Conservation (phyloP, 345 rosid genomes). For the Erodium maritimum region DNA sequence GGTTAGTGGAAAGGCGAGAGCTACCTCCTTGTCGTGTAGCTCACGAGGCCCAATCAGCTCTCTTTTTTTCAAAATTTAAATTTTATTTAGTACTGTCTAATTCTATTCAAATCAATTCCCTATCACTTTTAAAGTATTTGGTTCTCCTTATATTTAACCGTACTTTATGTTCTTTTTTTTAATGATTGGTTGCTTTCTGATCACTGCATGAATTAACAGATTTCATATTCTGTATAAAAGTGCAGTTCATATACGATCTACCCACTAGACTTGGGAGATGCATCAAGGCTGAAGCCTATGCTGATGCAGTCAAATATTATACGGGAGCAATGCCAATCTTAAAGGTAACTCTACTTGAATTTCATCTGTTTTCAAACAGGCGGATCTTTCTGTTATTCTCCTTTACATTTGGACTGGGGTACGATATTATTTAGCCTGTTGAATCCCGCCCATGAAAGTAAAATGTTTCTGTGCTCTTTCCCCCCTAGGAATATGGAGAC, state of each 20-base stretch:
- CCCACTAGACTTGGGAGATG: slow-evolving; percentile 92
- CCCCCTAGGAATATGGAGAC: slow-evolving; percentile 78
- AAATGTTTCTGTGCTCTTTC: slow-evolving; percentile 7
- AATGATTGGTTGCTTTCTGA: slow-evolving; percentile 9
- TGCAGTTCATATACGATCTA: slow-evolving; percentile 97
- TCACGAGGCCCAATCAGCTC: no score
- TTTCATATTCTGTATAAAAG: slow-evolving; percentile 41
- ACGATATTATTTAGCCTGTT: neutral
- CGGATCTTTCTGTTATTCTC: slow-evolving; percentile 1
- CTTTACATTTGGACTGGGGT: neutral
- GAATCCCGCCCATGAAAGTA: neutral
- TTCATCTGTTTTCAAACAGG: neutral
- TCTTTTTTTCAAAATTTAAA: no score
- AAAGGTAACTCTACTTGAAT: slow-evolving; percentile 32
- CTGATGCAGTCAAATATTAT: slow-evolving; percentile 91
- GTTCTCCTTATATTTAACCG: no score
- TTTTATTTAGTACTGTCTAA: no score
- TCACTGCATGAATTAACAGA: slow-evolving; percentile 20
- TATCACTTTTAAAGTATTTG: no score
- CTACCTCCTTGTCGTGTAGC: no score
- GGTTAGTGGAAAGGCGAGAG: no score
- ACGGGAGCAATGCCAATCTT: slow-evolving; percentile 97
- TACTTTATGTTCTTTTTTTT: no score
- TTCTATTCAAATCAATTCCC: no score
- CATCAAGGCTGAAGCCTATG: slow-evolving; percentile 82